Evolutionary conservation across 2,329 filamentous ascomycete species (phyloP).

Genomic region (Intubia oerlemansii): DNA sequence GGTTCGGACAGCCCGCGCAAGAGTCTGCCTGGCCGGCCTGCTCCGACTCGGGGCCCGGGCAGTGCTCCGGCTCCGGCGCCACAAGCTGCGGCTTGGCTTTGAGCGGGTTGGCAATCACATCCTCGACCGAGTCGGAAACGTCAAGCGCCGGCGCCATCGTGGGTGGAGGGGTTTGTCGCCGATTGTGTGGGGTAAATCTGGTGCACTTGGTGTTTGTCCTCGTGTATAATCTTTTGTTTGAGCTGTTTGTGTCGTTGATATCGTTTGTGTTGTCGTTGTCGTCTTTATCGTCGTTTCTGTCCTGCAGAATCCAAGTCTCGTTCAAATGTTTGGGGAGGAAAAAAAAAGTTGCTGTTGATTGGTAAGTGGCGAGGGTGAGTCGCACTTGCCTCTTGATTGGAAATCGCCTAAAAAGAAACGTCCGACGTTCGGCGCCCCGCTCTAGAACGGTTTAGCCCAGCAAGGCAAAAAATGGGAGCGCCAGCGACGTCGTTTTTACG

Average conservation of each 20-base stretch:
- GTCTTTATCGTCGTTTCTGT: too few relatives aligned
- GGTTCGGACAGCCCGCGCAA: constrained; percentile 89
- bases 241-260: too few relatives aligned
- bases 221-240: neutral
- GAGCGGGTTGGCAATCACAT: constrained; percentile 54
- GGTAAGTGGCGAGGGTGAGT: constrained; percentile 5
- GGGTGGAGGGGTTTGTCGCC: too few relatives aligned
- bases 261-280: too few relatives aligned
- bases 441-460: too few relatives aligned
- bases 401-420: constrained; percentile 4
- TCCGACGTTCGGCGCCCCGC: constrained; percentile 3
- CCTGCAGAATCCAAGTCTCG: too few relatives aligned
- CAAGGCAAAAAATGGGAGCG: too few relatives aligned
- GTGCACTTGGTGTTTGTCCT: too few relatives aligned
- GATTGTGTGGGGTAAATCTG: too few relatives aligned
- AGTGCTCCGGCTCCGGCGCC: constrained; percentile 91
- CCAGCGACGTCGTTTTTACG: too few relatives aligned
- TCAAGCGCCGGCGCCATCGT: constrained; percentile 79
- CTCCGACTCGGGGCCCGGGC: constrained; percentile 70
- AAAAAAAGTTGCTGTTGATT: constrained; percentile 2
- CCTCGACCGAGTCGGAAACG: constrained; percentile 40
- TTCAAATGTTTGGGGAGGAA: too few relatives aligned
- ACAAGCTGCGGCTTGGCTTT: constrained; percentile 68
- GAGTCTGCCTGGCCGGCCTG: constrained; percentile 52
- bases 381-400: constrained; percentile 5